A percentile compares a stretch with the other conserved stretches of the same genome.
Evolutionary conservation across 352 stramenopile genomes (phyloP).

Genomic region (Pilasporangium apinafurcum): DNA sequence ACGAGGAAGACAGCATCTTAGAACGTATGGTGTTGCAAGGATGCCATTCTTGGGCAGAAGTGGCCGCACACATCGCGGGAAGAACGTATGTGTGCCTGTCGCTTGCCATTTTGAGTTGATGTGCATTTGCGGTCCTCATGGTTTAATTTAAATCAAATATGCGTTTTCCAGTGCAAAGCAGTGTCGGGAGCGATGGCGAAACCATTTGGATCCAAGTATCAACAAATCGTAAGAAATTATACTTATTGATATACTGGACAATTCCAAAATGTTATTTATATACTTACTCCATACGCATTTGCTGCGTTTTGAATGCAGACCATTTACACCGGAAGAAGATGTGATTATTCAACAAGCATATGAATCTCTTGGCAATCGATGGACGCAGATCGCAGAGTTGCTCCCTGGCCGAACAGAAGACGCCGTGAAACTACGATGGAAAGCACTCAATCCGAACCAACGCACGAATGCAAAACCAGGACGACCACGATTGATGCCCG

Average conservation of each 20-base stretch:
- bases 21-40: slow-evolving; percentile 77
- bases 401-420: slow-evolving; percentile 85
- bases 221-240: slow-evolving; percentile 56
- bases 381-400: slow-evolving; percentile 90
- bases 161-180: slow-evolving; percentile 80
- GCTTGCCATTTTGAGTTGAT: background rate
- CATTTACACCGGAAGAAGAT: slow-evolving; percentile 90
- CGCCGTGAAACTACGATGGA: slow-evolving; percentile 84
- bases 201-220: slow-evolving; percentile 94
- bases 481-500: slow-evolving; percentile 51
- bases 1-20: slow-evolving; percentile 87
- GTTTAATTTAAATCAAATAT: slow-evolving; percentile 1
- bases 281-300: slow-evolving; percentile 2
- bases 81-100: slow-evolving; percentile 31
- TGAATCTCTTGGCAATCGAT: slow-evolving; percentile 90
- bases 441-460: slow-evolving; percentile 54
- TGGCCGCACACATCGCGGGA: slow-evolving; percentile 52
- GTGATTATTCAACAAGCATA: slow-evolving; percentile 90
- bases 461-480: slow-evolving; percentile 53
- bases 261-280: background rate
- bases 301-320: slow-evolving; percentile 15
- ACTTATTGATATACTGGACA: background rate
- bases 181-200: slow-evolving; percentile 94
- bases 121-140: background rate
- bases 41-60: slow-evolving; percentile 57